Evolutionary conservation across 148 eudicot species (phyloP).

Genomic region (Vaccinium vitisidaea): DNA sequence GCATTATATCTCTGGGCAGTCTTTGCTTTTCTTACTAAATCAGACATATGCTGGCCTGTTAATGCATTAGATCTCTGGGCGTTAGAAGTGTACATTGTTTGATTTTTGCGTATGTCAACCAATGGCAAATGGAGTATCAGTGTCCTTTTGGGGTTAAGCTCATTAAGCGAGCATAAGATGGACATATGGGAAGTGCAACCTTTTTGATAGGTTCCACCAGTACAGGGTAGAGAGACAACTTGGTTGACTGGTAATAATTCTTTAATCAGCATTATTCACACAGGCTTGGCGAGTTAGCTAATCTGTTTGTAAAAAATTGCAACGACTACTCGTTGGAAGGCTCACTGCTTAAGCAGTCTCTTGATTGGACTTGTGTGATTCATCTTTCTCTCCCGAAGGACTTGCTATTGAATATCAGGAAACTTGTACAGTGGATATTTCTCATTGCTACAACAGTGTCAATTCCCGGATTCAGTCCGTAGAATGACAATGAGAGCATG

Average conservation of each 20-base stretch:
- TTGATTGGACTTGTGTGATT: not conserved
- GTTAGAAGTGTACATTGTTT: not conserved
- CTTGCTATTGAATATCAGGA: not conserved
- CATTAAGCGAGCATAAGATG: not conserved
- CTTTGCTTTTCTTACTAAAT: not conserved
- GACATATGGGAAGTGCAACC: not conserved
- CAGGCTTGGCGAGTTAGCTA: not conserved
- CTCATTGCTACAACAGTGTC: not conserved
- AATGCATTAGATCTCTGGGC: not conserved
- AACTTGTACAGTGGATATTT: not conserved
- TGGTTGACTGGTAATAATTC: not conserved
- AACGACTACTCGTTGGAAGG: not conserved
- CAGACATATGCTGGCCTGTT: not conserved
- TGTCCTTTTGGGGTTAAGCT: not conserved
- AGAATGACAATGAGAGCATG: not conserved
- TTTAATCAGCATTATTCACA: not conserved
- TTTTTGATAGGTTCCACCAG: not conserved
- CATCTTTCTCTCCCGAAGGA: not conserved
- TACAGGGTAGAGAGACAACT: not conserved
- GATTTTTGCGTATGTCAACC: not conserved
- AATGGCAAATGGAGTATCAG: not conserved
- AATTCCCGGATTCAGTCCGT: not conserved
- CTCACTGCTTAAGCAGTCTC: slow-evolving; percentile 8
- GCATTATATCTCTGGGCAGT: not conserved
- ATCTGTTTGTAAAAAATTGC: not conserved